Base-by-base conservation (phyloP, 1,284 basidiomycete species). In the Termitomyces sp. region DNA sequence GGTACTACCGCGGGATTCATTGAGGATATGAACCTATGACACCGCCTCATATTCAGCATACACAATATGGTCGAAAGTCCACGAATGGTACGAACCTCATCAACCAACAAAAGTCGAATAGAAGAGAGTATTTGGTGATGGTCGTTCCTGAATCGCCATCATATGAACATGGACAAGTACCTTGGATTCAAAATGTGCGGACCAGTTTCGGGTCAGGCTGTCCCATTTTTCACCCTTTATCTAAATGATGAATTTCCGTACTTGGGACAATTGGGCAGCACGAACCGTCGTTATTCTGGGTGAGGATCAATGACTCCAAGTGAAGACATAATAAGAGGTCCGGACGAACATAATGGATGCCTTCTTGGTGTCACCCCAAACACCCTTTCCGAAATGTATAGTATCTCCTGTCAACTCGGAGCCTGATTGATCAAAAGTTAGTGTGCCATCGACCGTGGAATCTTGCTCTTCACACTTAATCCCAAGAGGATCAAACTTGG, bases 351-450 rank as follows among this genome's bases (percentile, higher is more conserved):
- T 92, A 47, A 98, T 79, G 17, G 83, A 79, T 0, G 90, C 84
- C 52, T 78, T 77, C 63, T 82, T 84, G 0, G 87, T 83, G 42
- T 88, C 86, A n/a, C 82, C 81, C 84, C 86, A 86, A 3, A 79
- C 76, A 49, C 78, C 77, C 62, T 76, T 77, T 4, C 83, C 82
- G 55, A 79, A 77, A 28, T 78, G 69, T 15, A 84, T 80, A 1
- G 91, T 93, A 65, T 98, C 95, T 1, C 95, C 96, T 0, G 96
- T 99, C 48, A 98, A 72, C 70, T 98, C 94, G 46, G 84, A 87
- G 61, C 92, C 93, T 90, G 65, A 4, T 43, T 33, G 8, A 51
- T 2, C 24, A 24, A 24, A 19, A 9, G 52, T 48, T 8, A 58
- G 38, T 56, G n/a, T 51, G 47, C 21, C 6, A 38, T 49, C 26